A percentile compares a stretch with the other conserved stretches of the same genome.
These are phyloP conservation scores for Gelatoporia subvermispora DNA, from an alignment of 768 basidiomycete species.

Conservation along the genomic window DNA sequence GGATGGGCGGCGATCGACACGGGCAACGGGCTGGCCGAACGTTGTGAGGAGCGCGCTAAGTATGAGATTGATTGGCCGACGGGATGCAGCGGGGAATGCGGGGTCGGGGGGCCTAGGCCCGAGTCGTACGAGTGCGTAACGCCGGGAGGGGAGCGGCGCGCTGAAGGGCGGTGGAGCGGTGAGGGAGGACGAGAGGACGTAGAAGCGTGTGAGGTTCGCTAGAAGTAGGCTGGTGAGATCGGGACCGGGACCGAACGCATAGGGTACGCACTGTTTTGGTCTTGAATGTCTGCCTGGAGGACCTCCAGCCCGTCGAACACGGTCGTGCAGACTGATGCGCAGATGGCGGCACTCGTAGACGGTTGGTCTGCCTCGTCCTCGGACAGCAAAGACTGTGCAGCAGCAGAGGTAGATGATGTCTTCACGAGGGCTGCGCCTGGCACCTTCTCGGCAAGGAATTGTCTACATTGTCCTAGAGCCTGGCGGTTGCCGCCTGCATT, in stretches of 20 bases:
- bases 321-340: constrained; percentile 58
- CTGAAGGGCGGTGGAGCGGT: constrained; percentile 24
- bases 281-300: constrained; percentile 60
- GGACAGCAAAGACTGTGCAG: constrained; percentile 44
- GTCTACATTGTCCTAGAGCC: constrained; percentile 78
- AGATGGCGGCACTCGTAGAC: constrained; percentile 63
- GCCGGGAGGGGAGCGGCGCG: constrained; percentile 7
- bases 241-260: neutral
- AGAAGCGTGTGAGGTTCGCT: constrained; percentile 74
- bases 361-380: constrained; percentile 39
- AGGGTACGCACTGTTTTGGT: constrained; percentile 42
- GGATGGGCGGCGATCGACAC: constrained; percentile 65
- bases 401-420: constrained; percentile 69
- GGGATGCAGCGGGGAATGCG: constrained; percentile 10
- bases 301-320: constrained; percentile 61
- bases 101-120: neutral
- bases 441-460: constrained; percentile 49
- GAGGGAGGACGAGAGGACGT: constrained; percentile 42
- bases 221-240: neutral
- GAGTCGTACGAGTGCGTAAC: constrained; percentile 37
- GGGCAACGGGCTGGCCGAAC: constrained; percentile 40
- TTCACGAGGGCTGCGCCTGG: constrained; percentile 49
- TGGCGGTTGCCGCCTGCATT: constrained; percentile 19
- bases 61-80: neutral
- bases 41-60: constrained; percentile 27